Percentiles rank a stretch among this genome's conserved stretches.
Evolutionary conservation across 164 flowering plant genomes (phyloP).

Genomic region (Tetrastigma voinierianum): DNA sequence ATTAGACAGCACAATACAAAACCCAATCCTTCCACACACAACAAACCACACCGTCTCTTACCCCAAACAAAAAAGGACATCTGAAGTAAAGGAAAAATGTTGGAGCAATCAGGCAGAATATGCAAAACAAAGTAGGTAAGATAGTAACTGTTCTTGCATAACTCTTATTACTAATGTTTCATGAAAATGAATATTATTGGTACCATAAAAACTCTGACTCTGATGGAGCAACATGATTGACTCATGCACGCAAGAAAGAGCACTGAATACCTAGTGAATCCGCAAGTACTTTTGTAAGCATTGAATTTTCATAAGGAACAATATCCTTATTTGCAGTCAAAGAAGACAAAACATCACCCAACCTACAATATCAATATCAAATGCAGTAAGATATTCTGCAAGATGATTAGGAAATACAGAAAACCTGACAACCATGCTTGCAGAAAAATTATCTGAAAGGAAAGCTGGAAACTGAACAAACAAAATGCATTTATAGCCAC

Average conservation of each 20-base stretch:
- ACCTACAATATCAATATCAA: constrained; percentile 44
- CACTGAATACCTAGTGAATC: constrained; percentile 77
- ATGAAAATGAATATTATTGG: background rate
- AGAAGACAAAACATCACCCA: constrained; percentile 91
- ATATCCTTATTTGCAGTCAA: constrained; percentile 79
- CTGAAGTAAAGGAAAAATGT: too few relatives aligned
- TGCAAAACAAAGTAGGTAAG: too few relatives aligned
- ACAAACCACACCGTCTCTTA: too few relatives aligned
- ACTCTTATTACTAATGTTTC: background rate
- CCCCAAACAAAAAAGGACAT: too few relatives aligned
- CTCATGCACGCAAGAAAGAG: constrained; percentile 3
- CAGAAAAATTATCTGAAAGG: background rate
- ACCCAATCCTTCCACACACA: too few relatives aligned
- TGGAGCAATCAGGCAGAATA: too few relatives aligned
- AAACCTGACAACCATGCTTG: background rate
- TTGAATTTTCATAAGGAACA: constrained; percentile 82
- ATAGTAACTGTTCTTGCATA: background rate
- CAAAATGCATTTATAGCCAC: too few relatives aligned
- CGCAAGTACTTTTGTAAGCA: constrained; percentile 74
- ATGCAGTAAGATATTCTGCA: background rate
- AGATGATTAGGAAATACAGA: background rate
- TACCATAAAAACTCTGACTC: background rate
- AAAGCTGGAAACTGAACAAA: background rate
- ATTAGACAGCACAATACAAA: too few relatives aligned
- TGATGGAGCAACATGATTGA: background rate